Evolutionary conservation across 352 stramenopile species (phyloP), one percentile per base, ranked within the genome.

Genomic region (Phytophthora sojae): DNA sequence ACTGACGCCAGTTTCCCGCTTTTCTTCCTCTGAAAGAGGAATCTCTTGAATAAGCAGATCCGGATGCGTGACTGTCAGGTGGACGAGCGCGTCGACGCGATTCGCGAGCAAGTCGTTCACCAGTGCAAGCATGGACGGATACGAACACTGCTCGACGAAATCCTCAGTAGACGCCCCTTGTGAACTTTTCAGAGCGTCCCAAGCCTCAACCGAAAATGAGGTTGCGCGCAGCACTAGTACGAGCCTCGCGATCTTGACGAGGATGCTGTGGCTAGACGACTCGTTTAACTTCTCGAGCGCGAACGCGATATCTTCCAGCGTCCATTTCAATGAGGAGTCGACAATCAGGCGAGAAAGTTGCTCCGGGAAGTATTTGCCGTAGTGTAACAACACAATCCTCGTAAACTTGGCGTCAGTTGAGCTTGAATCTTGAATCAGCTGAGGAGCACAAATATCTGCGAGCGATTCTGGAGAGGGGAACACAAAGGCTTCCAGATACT

Each of bases 401-500:
- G 87, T 96, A 37, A 94, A 93, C 26, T 74, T 76, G 3, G 67
- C 15, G 45, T 77, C 32, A 23, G 19, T 51, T 49, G 45, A 9
- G 50, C 32, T 71, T 57, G 45, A 17, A 21, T 64, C 67, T 60
- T 59, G 52, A 25, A 26, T 14, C 32, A 57, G 39, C 21, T 79
- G 55, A 32, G 47, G 35, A 26, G 67, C 30, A 57, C 65, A 73
- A 53, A 71, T 71, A n/a, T 67, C 64, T 35, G 58, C 61, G 11
- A 65, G 67, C 37, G 80, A 71, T 51, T 69, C 42, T 9, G 74
- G 61, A 39, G 82, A 78, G 23, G 84, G 83, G 54, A 95, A 96
- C 25, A 93, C 79, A 30, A 93, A 93, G 11, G 84, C 87, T 57
- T 96, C 86, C 3, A 96, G 54, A 61, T 96, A 96, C 51, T 83